phyloP scores from a whole-genome alignment of 345 rosid species.

The Dimocarpus longan region DNA sequence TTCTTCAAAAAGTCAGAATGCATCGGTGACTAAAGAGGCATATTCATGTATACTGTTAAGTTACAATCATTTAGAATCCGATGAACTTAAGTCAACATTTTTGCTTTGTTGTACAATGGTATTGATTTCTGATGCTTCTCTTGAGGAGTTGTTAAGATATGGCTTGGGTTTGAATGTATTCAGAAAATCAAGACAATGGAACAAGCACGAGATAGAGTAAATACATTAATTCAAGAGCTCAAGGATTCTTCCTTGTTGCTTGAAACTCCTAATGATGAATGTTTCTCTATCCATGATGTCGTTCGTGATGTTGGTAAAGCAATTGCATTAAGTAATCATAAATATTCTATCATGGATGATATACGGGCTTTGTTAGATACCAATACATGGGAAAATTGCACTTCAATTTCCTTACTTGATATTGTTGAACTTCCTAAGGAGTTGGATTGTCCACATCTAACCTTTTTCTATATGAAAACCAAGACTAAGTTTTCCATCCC shows the following conservation, averaged over 20 bases:
- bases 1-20: too few relatives aligned
- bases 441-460: constrained; percentile 18
- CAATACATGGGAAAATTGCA: neutral
- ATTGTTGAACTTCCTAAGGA: constrained; percentile 8
- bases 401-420: neutral
- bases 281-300: constrained; percentile 7
- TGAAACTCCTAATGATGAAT: neutral
- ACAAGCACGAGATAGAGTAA: constrained; percentile 5
- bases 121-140: too few relatives aligned
- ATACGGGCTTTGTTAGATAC: too few relatives aligned
- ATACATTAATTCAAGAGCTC: neutral
- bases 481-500: neutral
- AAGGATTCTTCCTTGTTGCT: neutral
- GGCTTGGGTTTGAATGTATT: constrained; percentile 2
- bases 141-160: too few relatives aligned
- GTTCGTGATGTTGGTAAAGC: constrained; percentile 11
- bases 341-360: neutral
- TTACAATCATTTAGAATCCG: too few relatives aligned
- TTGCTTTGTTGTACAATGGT: too few relatives aligned
- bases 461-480: neutral
- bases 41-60: too few relatives aligned
- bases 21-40: too few relatives aligned
- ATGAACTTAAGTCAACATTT: too few relatives aligned
- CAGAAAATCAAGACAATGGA: neutral
- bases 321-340: constrained; percentile 13